Evolutionary conservation across 106 monocot species (phyloP).

Genomic region (Platanthera guangdongensis): DNA sequence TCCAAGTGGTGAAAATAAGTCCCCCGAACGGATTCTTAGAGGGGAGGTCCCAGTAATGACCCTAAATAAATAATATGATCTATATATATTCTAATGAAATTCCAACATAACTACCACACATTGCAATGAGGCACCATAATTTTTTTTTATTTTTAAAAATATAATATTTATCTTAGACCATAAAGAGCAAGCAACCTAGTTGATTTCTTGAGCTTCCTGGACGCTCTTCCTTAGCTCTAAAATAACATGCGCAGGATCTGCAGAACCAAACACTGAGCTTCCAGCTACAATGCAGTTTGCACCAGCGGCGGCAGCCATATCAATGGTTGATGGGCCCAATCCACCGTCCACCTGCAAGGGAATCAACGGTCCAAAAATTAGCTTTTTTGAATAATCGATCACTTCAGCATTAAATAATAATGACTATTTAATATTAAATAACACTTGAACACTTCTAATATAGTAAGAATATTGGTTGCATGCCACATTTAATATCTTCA

Average conservation of each 20-base stretch:
- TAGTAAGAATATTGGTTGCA: too few relatives aligned
- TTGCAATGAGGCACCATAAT: not conserved
- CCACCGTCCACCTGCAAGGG: constrained; percentile 82
- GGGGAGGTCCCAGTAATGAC: too few relatives aligned
- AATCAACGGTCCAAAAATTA: not conserved
- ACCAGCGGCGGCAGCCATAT: constrained; percentile 69
- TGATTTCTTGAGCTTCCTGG: constrained; percentile 34
- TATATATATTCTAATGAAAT: too few relatives aligned
- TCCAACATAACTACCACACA: too few relatives aligned
- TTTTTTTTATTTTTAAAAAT: not conserved
- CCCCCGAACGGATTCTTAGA: too few relatives aligned
- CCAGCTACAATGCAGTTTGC: constrained; percentile 97
- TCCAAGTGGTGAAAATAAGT: too few relatives aligned
- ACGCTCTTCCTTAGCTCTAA: constrained; percentile 58
- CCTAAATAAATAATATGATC: too few relatives aligned
- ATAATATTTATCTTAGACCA: not conserved
- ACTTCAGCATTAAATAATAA: too few relatives aligned
- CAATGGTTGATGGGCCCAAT: constrained; percentile 85
- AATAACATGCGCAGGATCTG: constrained; percentile 61
- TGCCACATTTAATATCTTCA: too few relatives aligned
- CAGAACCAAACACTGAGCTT: constrained; percentile 77
- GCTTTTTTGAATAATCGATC: too few relatives aligned
- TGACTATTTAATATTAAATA: too few relatives aligned
- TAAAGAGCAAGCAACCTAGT: constrained; percentile 4
- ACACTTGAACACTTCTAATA: too few relatives aligned